Conservation (phyloP, 441 rosid genomes). For the Jatropha podagrica region DNA sequence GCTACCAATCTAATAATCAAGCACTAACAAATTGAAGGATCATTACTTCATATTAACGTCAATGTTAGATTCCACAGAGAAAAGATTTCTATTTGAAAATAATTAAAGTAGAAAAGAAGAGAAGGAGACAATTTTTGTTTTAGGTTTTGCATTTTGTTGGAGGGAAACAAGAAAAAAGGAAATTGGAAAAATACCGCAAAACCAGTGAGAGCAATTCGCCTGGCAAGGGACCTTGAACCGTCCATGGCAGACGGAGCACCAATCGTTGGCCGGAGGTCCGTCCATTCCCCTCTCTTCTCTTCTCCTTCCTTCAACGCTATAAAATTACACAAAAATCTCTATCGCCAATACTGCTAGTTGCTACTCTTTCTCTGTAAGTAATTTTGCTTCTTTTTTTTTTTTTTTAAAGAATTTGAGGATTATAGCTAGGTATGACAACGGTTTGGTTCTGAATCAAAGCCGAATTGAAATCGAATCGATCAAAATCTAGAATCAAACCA, state of each 20-base stretch:
- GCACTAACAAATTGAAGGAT: neutral
- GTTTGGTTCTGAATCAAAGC: too few species aligned
- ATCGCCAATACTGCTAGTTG: too few species aligned
- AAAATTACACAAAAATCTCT: too few species aligned
- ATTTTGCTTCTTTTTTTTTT: too few species aligned
- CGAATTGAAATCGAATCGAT: too few species aligned
- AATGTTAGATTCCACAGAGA: neutral
- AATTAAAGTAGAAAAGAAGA: neutral
- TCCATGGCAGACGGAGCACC: constrained; percentile 77
- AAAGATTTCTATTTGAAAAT: too few species aligned
- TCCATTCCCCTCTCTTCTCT: constrained; percentile 40
- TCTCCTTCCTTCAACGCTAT: too few species aligned
- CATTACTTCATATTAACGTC: neutral
- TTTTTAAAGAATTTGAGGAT: too few species aligned
- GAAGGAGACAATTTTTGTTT: neutral
- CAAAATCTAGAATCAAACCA: too few species aligned
- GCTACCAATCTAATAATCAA: neutral
- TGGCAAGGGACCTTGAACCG: constrained; percentile 72
- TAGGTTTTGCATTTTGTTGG: neutral
- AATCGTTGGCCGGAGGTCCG: constrained; percentile 60
- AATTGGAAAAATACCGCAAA: constrained; percentile 55
- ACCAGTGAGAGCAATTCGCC: constrained; percentile 97
- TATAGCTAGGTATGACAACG: too few species aligned
- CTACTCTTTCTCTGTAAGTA: too few species aligned
- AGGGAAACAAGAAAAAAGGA: neutral